Evolutionary conservation across 2,329 filamentous ascomycete species (phyloP), one percentile per base, ranked within the genome.

Genomic region (Aspergillus hiratsukae): DNA sequence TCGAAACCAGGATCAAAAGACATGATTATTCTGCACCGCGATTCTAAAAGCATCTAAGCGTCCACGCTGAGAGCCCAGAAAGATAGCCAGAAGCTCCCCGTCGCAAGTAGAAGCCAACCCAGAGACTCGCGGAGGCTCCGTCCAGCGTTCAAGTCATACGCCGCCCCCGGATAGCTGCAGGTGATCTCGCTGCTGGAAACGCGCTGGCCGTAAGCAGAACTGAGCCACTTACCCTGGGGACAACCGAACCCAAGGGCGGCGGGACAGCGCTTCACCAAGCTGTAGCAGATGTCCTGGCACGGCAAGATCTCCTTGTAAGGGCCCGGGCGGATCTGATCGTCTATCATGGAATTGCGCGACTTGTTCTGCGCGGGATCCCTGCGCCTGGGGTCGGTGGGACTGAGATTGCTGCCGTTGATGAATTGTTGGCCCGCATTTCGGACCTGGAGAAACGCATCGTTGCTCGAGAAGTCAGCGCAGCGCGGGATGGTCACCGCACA

Each of bases 251-350:
- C 79, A 64, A 99, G 77, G 0, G 80, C 75, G 0, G 91, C 82
- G 0, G 94, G 93, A 74, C 94, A 99, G 68, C 84, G 90, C 74
- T 88, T 86, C 10, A 96, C 89, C 1, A 99, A 80, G 53, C 87
- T 84, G 70, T 91, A 94, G 76, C 94, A 99, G 51, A 97, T 76
- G 61, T 96, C 88, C 58, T 89, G 84, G 67, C 93, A 97, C 0
- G 94, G 94, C 8, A 96, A 77, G 21, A 97, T 79, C 76, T 99
- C 94, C 69, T 92, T 95, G 75, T 99, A 97, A 0, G 94, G 94
- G 0, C 94, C 94, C 0, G 94, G 92, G 59, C 81, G 75, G 57
- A 97, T 85, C 1, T 76, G 63, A 2, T 78, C 65, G 66, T 97
- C 91, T 63, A 97, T 94, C 49, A 83, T 75, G 0, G 80, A 69